These are phyloP conservation scores for Bipolaris zeicola DNA, from an alignment of 2,329 filamentous ascomycete genomes.

Conservation along the genomic window DNA sequence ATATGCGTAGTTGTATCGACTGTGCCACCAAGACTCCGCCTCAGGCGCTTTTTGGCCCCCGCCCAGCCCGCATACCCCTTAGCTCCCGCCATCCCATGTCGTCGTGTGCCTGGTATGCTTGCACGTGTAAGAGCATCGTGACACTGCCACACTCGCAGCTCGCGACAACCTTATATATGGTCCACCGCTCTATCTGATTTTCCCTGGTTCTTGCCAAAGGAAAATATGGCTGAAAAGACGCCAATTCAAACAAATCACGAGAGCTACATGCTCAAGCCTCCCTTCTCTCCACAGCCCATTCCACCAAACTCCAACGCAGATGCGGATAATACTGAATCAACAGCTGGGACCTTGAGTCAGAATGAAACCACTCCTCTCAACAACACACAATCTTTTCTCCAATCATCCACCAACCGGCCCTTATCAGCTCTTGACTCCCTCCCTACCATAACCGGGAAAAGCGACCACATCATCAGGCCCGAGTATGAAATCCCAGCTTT, in stretches of 20 bases:
- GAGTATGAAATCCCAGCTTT: conserved; percentile 36
- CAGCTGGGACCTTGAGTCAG: background rate
- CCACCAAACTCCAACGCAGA: conserved; percentile 19
- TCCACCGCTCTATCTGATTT: background rate
- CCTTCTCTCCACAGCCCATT: conserved; percentile 32
- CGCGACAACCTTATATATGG: conserved; percentile 7
- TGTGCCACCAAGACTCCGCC: conserved; percentile 1
- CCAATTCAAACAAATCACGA: conserved; percentile 1
- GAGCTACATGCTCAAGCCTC: conserved; percentile 21
- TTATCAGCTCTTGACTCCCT: conserved; percentile 39
- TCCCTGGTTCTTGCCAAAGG: conserved; percentile 1
- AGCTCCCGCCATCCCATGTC: conserved; percentile 7
- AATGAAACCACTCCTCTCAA: background rate
- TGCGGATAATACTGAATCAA: conserved; percentile 10
- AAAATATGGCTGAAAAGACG: conserved; percentile 27
- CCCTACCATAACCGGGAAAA: conserved; percentile 38
- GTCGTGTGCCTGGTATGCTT: conserved; percentile 2
- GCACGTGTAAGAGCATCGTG: conserved; percentile 8
- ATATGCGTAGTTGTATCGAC: background rate
- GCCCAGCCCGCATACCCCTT: conserved; percentile 8
- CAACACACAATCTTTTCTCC: conserved; percentile 27
- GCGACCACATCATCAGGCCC: conserved; percentile 27
- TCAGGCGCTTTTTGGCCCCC: conserved; percentile 4
- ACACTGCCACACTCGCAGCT: conserved; percentile 8
- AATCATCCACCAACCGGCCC: conserved; percentile 25